Evolutionary conservation across 129 eudicot genomes (phyloP).

Genomic region (Chrysanthemum makinoi): DNA sequence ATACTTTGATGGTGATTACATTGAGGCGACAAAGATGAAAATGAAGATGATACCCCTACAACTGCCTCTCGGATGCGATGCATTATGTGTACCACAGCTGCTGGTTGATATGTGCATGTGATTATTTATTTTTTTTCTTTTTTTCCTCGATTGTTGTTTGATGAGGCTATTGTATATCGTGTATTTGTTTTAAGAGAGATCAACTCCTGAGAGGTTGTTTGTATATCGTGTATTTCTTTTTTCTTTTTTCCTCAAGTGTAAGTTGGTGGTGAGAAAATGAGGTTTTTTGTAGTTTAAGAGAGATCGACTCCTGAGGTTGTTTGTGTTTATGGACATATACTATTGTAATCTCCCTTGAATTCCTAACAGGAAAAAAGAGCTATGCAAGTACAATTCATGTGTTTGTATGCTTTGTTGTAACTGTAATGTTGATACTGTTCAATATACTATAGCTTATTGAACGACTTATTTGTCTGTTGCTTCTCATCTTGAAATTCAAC

Average conservation of each 20-base stretch:
- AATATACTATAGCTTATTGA: no score
- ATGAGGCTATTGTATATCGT: constrained; percentile 33
- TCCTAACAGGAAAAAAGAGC: constrained; percentile 2
- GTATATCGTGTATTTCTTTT: no score
- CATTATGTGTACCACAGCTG: constrained; percentile 88
- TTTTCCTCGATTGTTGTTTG: background rate
- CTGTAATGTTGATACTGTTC: no score
- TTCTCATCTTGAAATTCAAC: no score
- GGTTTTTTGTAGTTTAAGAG: constrained; percentile 35
- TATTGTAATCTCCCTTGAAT: background rate
- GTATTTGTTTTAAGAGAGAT: constrained; percentile 18
- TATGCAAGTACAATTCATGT: constrained; percentile 21
- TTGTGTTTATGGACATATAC: constrained; percentile 17
- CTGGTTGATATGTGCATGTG: constrained; percentile 44
- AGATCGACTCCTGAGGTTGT: constrained; percentile 22
- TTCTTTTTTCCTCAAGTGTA: constrained; percentile 19
- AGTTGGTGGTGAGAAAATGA: constrained; percentile 27
- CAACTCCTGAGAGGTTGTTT: no score
- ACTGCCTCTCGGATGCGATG: constrained; percentile 70
- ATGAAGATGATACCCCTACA: constrained; percentile 33
- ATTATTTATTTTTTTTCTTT: background rate
- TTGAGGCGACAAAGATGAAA: constrained; percentile 55
- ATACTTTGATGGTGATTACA: constrained; percentile 50
- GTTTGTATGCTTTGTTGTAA: background rate
- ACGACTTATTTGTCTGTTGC: no score